phyloP scores from a whole-genome alignment of 176 grass and related monocot species.

The Oryza meyeriana region DNA sequence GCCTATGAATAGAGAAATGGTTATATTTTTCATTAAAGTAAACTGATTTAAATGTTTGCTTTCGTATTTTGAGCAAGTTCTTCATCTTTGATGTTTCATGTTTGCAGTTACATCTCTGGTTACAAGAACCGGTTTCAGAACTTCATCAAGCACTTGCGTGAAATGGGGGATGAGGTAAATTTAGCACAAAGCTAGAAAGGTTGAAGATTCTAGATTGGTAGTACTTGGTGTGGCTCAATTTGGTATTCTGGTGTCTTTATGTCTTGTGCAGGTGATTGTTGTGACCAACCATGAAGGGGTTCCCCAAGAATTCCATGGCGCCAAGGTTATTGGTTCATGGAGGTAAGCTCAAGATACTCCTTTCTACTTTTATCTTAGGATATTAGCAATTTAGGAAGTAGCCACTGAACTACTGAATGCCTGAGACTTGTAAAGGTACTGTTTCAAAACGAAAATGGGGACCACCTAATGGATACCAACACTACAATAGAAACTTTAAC shows the following conservation, averaged over 20 bases:
- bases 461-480: neutral
- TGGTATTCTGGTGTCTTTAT: neutral
- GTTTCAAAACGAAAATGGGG: neutral
- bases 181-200: neutral
- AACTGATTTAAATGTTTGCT: neutral
- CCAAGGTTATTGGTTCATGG: conserved; percentile 95
- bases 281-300: conserved; percentile 92
- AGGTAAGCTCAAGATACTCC: conserved; percentile 42
- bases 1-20: neutral
- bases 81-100: neutral
- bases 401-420: neutral
- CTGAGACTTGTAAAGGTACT: neutral
- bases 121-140: conserved; percentile 80
- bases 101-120: conserved; percentile 58
- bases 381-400: neutral
- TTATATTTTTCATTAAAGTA: neutral
- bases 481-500: neutral
- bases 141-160: conserved; percentile 74
- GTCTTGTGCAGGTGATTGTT: conserved; percentile 66
- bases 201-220: neutral
- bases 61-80: neutral
- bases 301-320: conserved; percentile 80
- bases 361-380: neutral
- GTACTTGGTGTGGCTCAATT: neutral
- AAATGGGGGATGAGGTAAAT: conserved; percentile 55